Evolutionary conservation across 352 stramenopile genomes (phyloP), one percentile per base, ranked within the genome.

Genomic region (Phytophthora chlamydospora): DNA sequence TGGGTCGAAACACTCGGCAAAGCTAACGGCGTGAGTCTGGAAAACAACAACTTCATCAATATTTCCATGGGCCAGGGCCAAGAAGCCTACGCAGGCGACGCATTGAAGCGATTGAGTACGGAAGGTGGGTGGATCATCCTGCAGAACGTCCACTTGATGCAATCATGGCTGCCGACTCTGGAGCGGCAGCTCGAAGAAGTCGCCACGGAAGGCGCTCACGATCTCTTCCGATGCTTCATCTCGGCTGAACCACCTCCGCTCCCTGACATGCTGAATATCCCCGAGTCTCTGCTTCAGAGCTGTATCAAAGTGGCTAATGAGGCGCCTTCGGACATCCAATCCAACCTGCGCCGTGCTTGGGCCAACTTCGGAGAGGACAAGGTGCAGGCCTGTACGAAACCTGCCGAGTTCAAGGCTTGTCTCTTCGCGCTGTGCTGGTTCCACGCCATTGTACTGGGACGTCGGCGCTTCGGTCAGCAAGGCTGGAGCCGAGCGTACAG

Each of bases 231-330:
- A 29, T 98, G 95, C 67, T 98, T 98, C 62, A 97, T 98, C 73
- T 98, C 90, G 10, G 96, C 91, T 33, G 95, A 98, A 62, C 93
- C 94, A 9, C 95, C 96, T 17, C 91, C 93, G 35, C 62, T 98
- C 44, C 78, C 89, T 2, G 90, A 93, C 45, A 98, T 97, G 91
- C 89, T 98, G 62, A 99, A 98, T 48, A 98, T 99, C 67, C 96
- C 96, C 31, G 96, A 99, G 71, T 97, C 86, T 34, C 84, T 98
- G 29, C 88, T 98, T 85, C 93, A 98, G 68, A 91, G 86, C 44
- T 98, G 87, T 56, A 97, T 98, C 66, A 98, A 98, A 62, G 96
- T 98, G 3, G 90, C 92, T 3, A 98, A 98, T 65, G 96, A 98
- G 59, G 90, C 96, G 21, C 96, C 96, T 36, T 94, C 93, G 1